Evolutionary conservation across 2,329 filamentous ascomycete species (phyloP).

Genomic region (Paecilomyces formosus): DNA sequence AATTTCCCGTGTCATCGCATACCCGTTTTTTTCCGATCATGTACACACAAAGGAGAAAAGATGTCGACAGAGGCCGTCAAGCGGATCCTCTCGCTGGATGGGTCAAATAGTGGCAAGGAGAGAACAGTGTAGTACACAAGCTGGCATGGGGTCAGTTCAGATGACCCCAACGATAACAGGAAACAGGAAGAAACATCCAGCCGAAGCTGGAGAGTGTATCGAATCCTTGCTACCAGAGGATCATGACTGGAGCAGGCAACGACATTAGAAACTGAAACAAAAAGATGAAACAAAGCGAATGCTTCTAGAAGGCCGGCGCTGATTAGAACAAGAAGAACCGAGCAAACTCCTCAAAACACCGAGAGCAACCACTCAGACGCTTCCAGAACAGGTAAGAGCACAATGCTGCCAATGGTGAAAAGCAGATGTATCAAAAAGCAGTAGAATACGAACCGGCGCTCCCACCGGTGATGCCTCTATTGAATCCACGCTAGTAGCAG

Average conservation of each 20-base stretch:
- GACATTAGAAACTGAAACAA: constrained; percentile 11
- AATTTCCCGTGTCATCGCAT: neutral
- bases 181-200: constrained; percentile 10
- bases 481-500: neutral
- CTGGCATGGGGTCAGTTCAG: neutral
- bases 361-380: neutral
- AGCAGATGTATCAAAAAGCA: constrained; percentile 3
- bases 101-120: neutral
- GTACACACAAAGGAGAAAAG: constrained; percentile 2
- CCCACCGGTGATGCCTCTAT: neutral
- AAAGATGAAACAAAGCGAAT: constrained; percentile 6
- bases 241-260: constrained; percentile 19
- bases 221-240: constrained; percentile 14
- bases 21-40: constrained; percentile 2
- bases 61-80: neutral
- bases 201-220: neutral
- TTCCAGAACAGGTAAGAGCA: neutral
- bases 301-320: neutral
- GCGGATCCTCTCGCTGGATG: neutral
- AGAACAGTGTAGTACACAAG: neutral
- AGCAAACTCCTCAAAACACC: neutral
- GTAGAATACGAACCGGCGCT: constrained; percentile 3
- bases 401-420: constrained; percentile 1
- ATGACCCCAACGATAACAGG: constrained; percentile 8
- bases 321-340: neutral